A percentile compares a stretch with the other conserved stretches of the same genome.
phyloP scores from a whole-genome alignment of 2,329 filamentous ascomycete genomes.

The Alternaria sp. region DNA sequence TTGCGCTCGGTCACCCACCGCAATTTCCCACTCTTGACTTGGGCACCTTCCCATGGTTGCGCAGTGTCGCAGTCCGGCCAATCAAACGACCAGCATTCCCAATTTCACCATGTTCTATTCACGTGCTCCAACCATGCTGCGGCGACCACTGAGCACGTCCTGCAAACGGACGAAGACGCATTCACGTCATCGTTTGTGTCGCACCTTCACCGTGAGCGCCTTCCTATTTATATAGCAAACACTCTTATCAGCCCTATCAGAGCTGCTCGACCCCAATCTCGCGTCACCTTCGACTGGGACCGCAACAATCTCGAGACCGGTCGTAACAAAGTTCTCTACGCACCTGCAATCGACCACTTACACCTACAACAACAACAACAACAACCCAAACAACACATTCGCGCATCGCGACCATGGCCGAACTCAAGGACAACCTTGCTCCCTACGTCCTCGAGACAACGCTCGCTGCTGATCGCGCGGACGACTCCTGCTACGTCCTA shows the following conservation, averaged over 20 bases:
- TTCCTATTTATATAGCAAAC: conserved; percentile 14
- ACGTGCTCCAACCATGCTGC: background rate
- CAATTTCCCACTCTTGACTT: background rate
- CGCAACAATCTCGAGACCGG: background rate
- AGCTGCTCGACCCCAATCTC: background rate
- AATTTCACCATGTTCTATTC: background rate
- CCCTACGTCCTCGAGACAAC: conserved; percentile 20
- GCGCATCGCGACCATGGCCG: conserved; percentile 14
- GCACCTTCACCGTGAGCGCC: conserved; percentile 9
- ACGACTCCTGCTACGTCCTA: conserved; percentile 21
- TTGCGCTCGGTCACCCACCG: background rate
- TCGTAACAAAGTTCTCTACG: background rate
- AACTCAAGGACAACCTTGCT: conserved; percentile 12
- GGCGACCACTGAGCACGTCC: background rate
- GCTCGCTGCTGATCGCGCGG: conserved; percentile 12
- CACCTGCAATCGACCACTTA: background rate
- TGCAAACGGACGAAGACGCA: background rate
- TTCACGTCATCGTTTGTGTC: conserved; percentile 5
- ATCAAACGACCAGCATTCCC: background rate
- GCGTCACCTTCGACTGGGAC: background rate
- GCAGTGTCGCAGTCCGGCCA: background rate
- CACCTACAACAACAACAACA: background rate
- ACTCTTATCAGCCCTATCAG: conserved; percentile 1
- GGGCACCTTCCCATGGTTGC: background rate
- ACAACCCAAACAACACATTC: background rate